These are phyloP conservation scores for Microbotryomycetes sp. DNA, from an alignment of 1,284 basidiomycete species.

Conservation along the genomic window DNA sequence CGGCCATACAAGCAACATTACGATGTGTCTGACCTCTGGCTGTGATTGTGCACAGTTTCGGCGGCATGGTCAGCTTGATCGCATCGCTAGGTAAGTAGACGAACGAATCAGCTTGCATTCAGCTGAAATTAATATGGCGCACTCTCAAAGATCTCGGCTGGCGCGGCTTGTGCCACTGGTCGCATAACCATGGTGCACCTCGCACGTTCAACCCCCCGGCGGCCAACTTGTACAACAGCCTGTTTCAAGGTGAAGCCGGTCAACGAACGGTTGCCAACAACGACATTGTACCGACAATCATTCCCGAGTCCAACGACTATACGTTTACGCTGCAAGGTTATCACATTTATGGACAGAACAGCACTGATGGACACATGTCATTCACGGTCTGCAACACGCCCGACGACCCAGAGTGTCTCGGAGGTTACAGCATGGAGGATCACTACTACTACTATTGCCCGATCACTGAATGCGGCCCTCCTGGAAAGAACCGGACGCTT, in stretches of 20 bases:
- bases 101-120: background rate
- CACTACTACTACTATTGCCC: conserved; percentile 30
- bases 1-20: background rate
- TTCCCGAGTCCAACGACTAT: conserved; percentile 32
- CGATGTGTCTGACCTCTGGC: background rate
- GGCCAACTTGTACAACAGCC: conserved; percentile 30
- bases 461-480: conserved; percentile 8
- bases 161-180: conserved; percentile 24
- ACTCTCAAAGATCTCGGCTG: conserved; percentile 32
- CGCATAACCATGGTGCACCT: conserved; percentile 14
- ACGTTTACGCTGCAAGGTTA: conserved; percentile 32
- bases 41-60: conserved; percentile 2
- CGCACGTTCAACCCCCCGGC: conserved; percentile 32
- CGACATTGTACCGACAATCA: conserved; percentile 26
- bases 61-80: conserved; percentile 31
- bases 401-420: conserved; percentile 28
- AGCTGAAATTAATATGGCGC: too few species aligned
- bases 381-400: background rate
- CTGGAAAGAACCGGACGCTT: background rate
- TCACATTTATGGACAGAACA: conserved; percentile 33
- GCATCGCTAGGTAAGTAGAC: conserved; percentile 20
- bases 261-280: conserved; percentile 34
- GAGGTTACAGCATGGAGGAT: conserved; percentile 26
- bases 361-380: conserved; percentile 26
- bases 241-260: conserved; percentile 26